phyloP scores from a whole-genome alignment of 1,139 yeast species.

The Barnettozyma hawaiiensis region DNA sequence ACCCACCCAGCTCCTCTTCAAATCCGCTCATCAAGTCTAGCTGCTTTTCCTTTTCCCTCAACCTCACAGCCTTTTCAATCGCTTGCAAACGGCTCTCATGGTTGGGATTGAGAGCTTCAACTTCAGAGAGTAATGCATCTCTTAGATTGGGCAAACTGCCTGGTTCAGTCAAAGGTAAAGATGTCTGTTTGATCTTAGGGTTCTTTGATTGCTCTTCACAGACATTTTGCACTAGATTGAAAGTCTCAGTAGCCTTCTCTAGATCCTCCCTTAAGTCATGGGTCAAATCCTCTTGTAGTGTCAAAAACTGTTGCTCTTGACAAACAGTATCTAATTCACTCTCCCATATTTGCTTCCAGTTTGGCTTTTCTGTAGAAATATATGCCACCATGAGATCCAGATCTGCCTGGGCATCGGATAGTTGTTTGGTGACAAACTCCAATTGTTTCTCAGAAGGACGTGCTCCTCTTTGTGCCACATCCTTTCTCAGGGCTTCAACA shows the following conservation, averaged over 20 bases:
- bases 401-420: conserved; percentile 49
- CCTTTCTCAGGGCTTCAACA: conserved; percentile 84
- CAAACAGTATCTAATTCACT: conserved; percentile 83
- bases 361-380: conserved; percentile 65
- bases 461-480: conserved; percentile 89
- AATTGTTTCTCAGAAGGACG: conserved; percentile 74
- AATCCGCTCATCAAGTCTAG: conserved; percentile 57
- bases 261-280: conserved; percentile 78
- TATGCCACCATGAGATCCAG: conserved; percentile 54
- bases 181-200: conserved; percentile 32
- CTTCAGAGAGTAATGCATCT: conserved; percentile 78
- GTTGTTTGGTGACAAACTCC: conserved; percentile 58
- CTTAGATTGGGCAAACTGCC: conserved; percentile 63
- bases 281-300: conserved; percentile 81
- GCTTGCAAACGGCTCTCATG: conserved; percentile 86
- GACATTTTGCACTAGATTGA: conserved; percentile 73
- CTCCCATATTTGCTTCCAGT: conserved; percentile 93
- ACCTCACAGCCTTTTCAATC: conserved; percentile 76
- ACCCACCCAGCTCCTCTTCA: conserved; percentile 81
- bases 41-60: conserved; percentile 68
- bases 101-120: conserved; percentile 71
- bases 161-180: conserved; percentile 57
- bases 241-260: conserved; percentile 74
- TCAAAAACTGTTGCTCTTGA: conserved; percentile 89
- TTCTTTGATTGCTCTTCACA: conserved; percentile 66